Evolutionary conservation across 495 filamentous ascomycete species (phyloP).

Genomic region (Tetracladium marchalianum): DNA sequence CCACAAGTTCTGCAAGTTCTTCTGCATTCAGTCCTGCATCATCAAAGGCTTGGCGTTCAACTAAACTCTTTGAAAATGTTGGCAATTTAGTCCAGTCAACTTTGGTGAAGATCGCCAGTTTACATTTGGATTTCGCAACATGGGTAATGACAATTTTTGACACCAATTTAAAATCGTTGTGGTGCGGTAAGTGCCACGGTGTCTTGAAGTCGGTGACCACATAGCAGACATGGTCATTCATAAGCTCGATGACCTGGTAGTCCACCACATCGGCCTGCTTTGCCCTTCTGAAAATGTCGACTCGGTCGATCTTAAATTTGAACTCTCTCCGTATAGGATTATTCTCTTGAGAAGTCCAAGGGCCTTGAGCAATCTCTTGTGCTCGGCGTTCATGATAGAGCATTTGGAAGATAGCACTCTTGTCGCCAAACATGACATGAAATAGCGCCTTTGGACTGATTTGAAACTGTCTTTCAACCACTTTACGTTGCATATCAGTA

Average conservation of each 20-base stretch:
- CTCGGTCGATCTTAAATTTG: constrained; percentile 62
- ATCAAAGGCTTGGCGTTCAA: constrained; percentile 69
- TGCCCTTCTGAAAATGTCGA: constrained; percentile 51
- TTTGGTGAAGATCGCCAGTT: constrained; percentile 77
- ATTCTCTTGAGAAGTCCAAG: constrained; percentile 64
- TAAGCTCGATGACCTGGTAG: constrained; percentile 80
- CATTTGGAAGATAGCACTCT: constrained; percentile 85
- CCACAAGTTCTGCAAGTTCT: constrained; percentile 75
- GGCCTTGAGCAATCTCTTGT: constrained; percentile 70
- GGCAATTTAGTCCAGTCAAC: constrained; percentile 74
- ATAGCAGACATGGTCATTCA: constrained; percentile 93
- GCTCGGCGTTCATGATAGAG: constrained; percentile 80
- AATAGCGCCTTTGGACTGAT: constrained; percentile 89
- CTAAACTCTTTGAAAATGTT: constrained; percentile 55
- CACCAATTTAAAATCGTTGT: constrained; percentile 68
- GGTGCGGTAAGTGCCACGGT: constrained; percentile 84
- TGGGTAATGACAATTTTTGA: constrained; percentile 93
- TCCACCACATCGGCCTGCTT: constrained; percentile 58
- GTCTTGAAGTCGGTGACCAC: constrained; percentile 80
- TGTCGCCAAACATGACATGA: constrained; percentile 93
- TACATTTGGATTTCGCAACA: constrained; percentile 82
- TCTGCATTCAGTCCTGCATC: constrained; percentile 76
- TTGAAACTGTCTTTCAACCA: constrained; percentile 70
- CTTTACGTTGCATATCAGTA: constrained; percentile 57
- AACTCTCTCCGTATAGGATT: constrained; percentile 67